Evolutionary conservation across 1,284 basidiomycete genomes (phyloP).

Genomic region (Cutaneotrichosporon sp.): DNA sequence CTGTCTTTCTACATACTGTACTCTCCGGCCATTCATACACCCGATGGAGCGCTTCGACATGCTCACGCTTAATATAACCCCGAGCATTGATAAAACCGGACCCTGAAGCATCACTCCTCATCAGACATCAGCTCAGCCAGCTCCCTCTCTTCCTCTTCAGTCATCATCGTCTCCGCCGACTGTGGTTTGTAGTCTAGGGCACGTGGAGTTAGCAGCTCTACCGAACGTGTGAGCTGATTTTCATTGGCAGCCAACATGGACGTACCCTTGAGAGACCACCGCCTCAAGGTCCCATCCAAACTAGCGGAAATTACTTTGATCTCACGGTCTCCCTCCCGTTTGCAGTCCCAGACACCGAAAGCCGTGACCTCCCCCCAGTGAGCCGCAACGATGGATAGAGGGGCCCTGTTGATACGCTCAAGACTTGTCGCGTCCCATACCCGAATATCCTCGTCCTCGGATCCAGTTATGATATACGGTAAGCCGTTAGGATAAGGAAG

Average conservation of each 20-base stretch:
- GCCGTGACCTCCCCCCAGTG: constrained; percentile 82
- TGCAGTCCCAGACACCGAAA: constrained; percentile 64
- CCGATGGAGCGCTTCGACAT: too few relatives aligned
- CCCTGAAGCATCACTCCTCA: constrained; percentile 47
- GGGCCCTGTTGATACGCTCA: constrained; percentile 14
- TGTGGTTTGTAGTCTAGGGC: constrained; percentile 26
- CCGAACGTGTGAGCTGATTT: not conserved
- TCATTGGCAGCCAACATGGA: not conserved
- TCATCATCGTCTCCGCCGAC: constrained; percentile 28
- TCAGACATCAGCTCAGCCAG: constrained; percentile 70
- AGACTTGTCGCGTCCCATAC: constrained; percentile 54
- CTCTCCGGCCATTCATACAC: too few relatives aligned
- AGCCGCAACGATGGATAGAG: constrained; percentile 63
- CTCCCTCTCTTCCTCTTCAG: constrained; percentile 53
- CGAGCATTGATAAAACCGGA: too few relatives aligned
- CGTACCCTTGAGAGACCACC: constrained; percentile 70
- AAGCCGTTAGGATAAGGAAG: constrained; percentile 61
- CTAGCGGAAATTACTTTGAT: constrained; percentile 66
- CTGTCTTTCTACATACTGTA: too few relatives aligned
- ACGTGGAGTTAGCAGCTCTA: constrained; percentile 39
- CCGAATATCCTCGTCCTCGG: constrained; percentile 70
- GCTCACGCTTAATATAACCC: too few relatives aligned
- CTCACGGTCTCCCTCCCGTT: constrained; percentile 49
- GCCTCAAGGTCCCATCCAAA: constrained; percentile 76
- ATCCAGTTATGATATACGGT: constrained; percentile 60